Evolutionary conservation across 768 basidiomycete genomes (phyloP), one percentile per base, ranked within the genome.

Genomic region (Dentipellis fragilis): DNA sequence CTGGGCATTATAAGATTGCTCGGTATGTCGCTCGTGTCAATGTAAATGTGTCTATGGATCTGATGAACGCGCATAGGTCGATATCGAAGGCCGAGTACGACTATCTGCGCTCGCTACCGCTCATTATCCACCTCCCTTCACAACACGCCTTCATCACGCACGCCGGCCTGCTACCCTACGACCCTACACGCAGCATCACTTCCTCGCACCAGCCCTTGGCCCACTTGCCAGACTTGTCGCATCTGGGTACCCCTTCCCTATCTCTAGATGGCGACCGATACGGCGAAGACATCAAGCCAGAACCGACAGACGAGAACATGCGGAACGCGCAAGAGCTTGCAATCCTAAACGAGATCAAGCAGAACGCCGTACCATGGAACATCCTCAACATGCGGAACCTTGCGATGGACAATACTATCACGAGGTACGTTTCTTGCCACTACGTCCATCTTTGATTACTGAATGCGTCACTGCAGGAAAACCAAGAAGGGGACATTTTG

Each of bases 61-160:
- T 45, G 42, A 45, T 16, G 42, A 11, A 40, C n/a, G 2, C n/a
- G 14, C 14, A 10, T 62, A 77, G 75, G 50, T 76, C 74, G 47
- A 79, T 94, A 75, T 72, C 81, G n/a, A 65, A 65, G 16, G 67
- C 66, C 3, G 77, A 92, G 49, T 89, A 83, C 59, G 62, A 72
- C n/a, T 97, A 93, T 67, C 76, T 96, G 29, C 67, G 80, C 34
- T 71, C 78, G n/a, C 70, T 93, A 0, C 93, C 94, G 0, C 71
- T 93, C 34, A 74, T 77, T 49, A 72, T 93, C 8, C 83, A 95
- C 65, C 69, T 88, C 14, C 89, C 92, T 0, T 76, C 77, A 2
- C 79, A 86, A 2, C 89, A 94, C 63, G 69, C 83, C 0, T 84
- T 83, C 70, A 75, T 94, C 49, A 89, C 85, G 1, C 93, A 96